Evolutionary conservation across 202 grass and related monocot genomes (phyloP), one percentile per base, ranked within the genome.

Genomic region (Dendrocalamus latiflorus): DNA sequence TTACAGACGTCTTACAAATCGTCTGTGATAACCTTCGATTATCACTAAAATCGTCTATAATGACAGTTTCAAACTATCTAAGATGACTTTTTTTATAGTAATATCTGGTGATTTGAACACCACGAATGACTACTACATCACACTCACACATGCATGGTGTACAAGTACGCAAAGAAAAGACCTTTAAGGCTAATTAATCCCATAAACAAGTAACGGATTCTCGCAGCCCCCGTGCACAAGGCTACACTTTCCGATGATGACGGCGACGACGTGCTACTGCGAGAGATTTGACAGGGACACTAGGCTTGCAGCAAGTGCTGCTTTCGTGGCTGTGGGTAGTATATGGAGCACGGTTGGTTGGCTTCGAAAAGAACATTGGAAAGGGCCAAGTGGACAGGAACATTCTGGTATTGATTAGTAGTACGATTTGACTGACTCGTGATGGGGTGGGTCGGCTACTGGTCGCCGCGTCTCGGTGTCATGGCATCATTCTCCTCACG

Each of bases 381-480:
- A 90, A 86, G 78, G 59, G 30, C 65, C 88, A 77, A 81, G 70
- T 71, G 72, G 87, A 67, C 24, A 63, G 59, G 53, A 81, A 76
- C 78, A 79, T 83, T 55, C 79, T 24, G 62, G 22, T 20, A 86
- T 90, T 90, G 79, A 75, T 83, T 86, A 24, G 24, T 30, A 26
- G 13, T 0, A 8, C 22, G 81, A 70, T 37, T n/a, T 59, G 88
- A 79, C 61, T 72, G 67, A 10, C 78, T 61, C 20, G 43, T 79
- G 67, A 86, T 69, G 67, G n/a, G n/a, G 20, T 45, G n/a, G 58
- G 12, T 59, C 70, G 43, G 21, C 21, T 24, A 1, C 54, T 5
- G 58, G 58, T 30, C 24, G 58, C 24, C 25, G 25, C 54, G 1
- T 24, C 54, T 24, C 54, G 21, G 42, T 17, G 22, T 21, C 70